Percentiles rank a stretch among this genome's conserved stretches.
Evolutionary conservation across 371 early-diverging fungal genomes (phyloP).

Genomic region (Mortierella sp.): DNA sequence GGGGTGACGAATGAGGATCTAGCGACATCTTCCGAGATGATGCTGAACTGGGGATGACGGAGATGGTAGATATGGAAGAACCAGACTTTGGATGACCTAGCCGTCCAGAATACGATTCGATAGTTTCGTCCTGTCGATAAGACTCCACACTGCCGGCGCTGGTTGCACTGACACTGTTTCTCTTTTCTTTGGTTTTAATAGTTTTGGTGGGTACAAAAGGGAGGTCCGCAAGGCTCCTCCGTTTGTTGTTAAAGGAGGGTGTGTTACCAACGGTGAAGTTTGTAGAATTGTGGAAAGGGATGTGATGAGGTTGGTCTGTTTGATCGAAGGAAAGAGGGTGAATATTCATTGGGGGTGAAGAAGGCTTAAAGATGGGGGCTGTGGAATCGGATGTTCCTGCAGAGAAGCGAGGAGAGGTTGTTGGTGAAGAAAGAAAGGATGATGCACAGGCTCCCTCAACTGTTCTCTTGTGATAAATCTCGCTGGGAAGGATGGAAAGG

Average conservation of each 20-base stretch:
- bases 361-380: constrained; percentile 4
- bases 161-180: constrained; percentile 37
- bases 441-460: constrained; percentile 15
- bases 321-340: constrained; percentile 19
- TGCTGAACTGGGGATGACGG: constrained; percentile 5
- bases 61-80: constrained; percentile 11
- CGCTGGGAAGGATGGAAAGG: constrained; percentile 2
- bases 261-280: constrained; percentile 1
- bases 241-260: constrained; percentile 37
- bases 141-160: constrained; percentile 38
- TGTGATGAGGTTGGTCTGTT: constrained; percentile 4
- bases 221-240: constrained; percentile 44
- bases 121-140: constrained; percentile 31
- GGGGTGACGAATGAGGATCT: constrained; percentile 20
- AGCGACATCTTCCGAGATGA: constrained; percentile 7
- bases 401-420: constrained; percentile 16
- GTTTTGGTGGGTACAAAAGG: constrained; percentile 46
- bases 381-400: constrained; percentile 20
- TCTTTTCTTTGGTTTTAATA: constrained; percentile 44
- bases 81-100: constrained; percentile 30
- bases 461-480: constrained; percentile 17
- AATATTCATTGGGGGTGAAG: constrained; percentile 30
- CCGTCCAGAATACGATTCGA: neutral
- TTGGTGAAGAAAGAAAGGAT: constrained; percentile 22
- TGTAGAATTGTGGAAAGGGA: constrained; percentile 6